Conservation (phyloP, 129 eudicot genomes). For the Flaveria robusta region DNA sequence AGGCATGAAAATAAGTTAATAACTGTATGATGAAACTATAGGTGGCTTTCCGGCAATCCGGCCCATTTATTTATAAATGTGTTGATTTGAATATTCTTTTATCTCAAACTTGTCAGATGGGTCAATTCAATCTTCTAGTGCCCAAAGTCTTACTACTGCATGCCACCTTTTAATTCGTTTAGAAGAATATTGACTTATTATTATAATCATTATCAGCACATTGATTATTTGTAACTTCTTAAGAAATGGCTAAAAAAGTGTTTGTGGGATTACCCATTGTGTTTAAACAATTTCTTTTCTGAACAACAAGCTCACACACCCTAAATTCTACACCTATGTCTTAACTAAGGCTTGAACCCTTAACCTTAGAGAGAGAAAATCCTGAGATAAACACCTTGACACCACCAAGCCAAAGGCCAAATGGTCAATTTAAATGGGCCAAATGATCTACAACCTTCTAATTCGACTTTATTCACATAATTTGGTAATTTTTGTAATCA, state of each 20-base stretch:
- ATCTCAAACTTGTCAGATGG: neutral
- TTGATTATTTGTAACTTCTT: neutral
- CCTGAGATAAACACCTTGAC: neutral
- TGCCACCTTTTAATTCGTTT: neutral
- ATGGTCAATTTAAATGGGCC: neutral
- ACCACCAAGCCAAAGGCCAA: neutral
- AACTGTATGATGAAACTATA: neutral
- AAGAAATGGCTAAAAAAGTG: neutral
- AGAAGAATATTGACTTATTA: neutral
- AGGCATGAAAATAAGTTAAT: slow-evolving; percentile 5
- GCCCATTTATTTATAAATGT: neutral
- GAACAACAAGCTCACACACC: neutral
- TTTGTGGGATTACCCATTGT: neutral
- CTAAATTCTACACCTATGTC: neutral
- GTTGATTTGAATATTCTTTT: neutral
- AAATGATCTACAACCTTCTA: neutral
- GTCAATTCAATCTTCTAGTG: neutral
- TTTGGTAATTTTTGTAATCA: neutral
- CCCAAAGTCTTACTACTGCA: neutral
- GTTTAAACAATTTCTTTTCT: neutral
- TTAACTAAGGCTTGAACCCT: neutral
- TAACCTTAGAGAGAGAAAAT: neutral
- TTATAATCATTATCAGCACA: neutral
- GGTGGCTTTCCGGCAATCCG: neutral
- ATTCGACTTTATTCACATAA: neutral